Evolutionary conservation across 2,329 filamentous ascomycete genomes (phyloP).

Genomic region (Fusarium succisae): DNA sequence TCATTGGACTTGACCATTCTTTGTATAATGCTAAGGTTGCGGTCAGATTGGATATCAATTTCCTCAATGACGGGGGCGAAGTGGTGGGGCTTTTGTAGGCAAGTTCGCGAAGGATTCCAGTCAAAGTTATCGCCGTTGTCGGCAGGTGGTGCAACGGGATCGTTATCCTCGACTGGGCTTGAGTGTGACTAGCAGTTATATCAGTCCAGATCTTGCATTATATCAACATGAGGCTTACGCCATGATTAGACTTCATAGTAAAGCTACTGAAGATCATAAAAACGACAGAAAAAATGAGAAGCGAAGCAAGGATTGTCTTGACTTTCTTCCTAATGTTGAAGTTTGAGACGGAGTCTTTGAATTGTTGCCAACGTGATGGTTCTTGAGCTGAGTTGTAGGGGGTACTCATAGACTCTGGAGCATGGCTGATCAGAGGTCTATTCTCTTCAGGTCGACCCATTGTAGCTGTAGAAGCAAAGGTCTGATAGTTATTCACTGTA

Average conservation of each 20-base stretch:
- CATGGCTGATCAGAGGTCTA: slow-evolving; percentile 53
- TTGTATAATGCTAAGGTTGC: slow-evolving; percentile 54
- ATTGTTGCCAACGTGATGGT: slow-evolving; percentile 44
- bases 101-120: slow-evolving; percentile 43
- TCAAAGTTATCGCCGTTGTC: slow-evolving; percentile 33
- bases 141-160: slow-evolving; percentile 38
- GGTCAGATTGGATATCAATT: slow-evolving; percentile 46
- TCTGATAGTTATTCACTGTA: slow-evolving; percentile 52
- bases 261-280: slow-evolving; percentile 41
- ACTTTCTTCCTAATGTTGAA: slow-evolving; percentile 41
- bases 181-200: slow-evolving; percentile 23
- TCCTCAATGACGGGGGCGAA: not conserved
- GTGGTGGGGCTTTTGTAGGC: slow-evolving; percentile 32
- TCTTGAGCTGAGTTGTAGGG: slow-evolving; percentile 35
- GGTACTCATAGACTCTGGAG: slow-evolving; percentile 59
- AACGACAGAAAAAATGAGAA: slow-evolving; percentile 49
- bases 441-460: slow-evolving; percentile 58
- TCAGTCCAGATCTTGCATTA: not conserved
- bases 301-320: slow-evolving; percentile 44
- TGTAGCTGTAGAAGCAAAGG: slow-evolving; percentile 48
- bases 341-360: slow-evolving; percentile 34
- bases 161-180: slow-evolving; percentile 31
- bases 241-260: slow-evolving; percentile 16
- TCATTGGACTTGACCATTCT: slow-evolving; percentile 37
- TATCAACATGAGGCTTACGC: slow-evolving; percentile 41